Conservation (phyloP, 345 rosid species). For the Streptanthus diversifolius region DNA sequence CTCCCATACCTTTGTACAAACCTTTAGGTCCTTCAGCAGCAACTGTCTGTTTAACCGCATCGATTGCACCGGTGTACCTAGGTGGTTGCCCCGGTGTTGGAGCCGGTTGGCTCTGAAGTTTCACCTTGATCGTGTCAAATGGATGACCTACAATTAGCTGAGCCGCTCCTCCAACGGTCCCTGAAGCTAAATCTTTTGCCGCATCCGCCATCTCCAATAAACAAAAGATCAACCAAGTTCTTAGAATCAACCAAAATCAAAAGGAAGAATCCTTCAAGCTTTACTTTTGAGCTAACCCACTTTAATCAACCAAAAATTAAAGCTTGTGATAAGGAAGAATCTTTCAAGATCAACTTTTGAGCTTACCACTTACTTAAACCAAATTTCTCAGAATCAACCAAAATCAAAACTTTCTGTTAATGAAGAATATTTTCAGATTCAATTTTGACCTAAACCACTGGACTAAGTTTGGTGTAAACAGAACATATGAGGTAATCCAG, state of each 20-base stretch:
- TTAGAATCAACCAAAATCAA: neutral
- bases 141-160: constrained; percentile 90
- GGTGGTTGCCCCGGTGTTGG: constrained; percentile 78
- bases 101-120: constrained; percentile 95
- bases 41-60: constrained; percentile 81
- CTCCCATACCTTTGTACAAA: constrained; percentile 98
- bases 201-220: constrained; percentile 74
- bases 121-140: constrained; percentile 96
- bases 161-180: constrained; percentile 96
- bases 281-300: too few species aligned
- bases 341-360: too few species aligned
- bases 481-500: neutral
- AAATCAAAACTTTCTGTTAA: neutral
- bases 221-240: neutral
- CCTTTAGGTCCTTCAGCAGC: constrained; percentile 94
- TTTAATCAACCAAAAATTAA: too few species aligned
- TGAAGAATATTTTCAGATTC: neutral
- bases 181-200: constrained; percentile 80
- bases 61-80: constrained; percentile 73
- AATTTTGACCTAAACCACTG: neutral
- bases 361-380: too few species aligned
- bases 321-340: too few species aligned
- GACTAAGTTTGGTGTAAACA: neutral
- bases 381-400: neutral
- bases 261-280: too few species aligned